Base-by-base conservation (phyloP, 2,329 filamentous ascomycete genomes). In the Aureobasidium sp. region DNA sequence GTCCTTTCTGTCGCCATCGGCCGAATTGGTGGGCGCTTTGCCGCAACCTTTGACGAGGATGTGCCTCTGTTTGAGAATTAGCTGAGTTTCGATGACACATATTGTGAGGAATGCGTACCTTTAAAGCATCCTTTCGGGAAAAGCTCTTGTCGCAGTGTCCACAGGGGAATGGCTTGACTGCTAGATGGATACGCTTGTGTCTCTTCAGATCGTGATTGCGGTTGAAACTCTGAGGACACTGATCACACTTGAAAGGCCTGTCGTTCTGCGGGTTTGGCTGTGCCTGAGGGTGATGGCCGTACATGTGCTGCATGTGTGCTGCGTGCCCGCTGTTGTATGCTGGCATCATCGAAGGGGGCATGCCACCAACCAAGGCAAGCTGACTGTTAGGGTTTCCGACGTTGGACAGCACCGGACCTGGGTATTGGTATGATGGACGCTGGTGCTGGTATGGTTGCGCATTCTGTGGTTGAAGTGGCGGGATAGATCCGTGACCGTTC, bases 121-220 rank as follows among this genome's bases (percentile, higher is more conserved):
- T 97, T 34, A 99, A 79, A 11, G 94, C 94, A 75, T 97, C 94
- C 73, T 97, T 97, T 64, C 94, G 83, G 3, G 92, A 97, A 71
- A 99, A 99, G 72, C 90, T 94, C 83, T 97, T 97, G 65, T 96
- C 91, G 73, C 94, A 99, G 70, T 88, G 88, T 7, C 80, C 84
- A 73, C 94, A 99, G 0, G 92, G 92, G 74, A 93, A 97, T 0
- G 94, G 94, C 80, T 99, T 99, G 44, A 97, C 90, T 0, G 91
- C 90, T 63, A 97, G 77, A 75, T 99, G 94, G 63, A 97, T 97
- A 55, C 91, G 81, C 80, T 96, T 96, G 74, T 99, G 94, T 57
- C 94, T 84, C 77, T 99, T 99, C 68, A 97, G 76, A 71, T 97
- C 94, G 71, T 97, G 94, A 67, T 97, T 97, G 5, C 94, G 83